These are phyloP conservation scores for Paraglomus brasilianum DNA, from an alignment of 192 early-diverging fungal species.

Conservation along the genomic window DNA sequence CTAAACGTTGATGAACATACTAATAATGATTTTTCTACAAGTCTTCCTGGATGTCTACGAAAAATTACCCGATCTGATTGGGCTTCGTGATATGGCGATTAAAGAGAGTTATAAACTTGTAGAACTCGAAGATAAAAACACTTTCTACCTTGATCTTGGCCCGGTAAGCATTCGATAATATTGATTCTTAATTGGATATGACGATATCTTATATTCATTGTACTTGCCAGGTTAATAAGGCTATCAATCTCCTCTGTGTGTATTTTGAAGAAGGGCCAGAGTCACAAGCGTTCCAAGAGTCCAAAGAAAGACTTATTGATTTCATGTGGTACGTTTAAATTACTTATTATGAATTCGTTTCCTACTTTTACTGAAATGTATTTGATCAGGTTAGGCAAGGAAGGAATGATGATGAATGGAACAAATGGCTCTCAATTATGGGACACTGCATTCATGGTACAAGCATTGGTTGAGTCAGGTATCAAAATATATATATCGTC, in stretches of 20 bases:
- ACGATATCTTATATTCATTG: neutral
- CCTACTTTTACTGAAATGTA: too few relatives aligned
- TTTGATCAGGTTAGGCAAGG: conserved; percentile 60
- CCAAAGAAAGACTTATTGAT: conserved; percentile 71
- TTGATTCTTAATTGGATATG: neutral
- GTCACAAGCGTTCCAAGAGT: conserved; percentile 72
- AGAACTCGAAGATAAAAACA: conserved; percentile 86
- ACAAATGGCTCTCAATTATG: conserved; percentile 98
- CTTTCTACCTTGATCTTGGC: conserved; percentile 84
- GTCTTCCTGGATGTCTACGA: conserved; percentile 69
- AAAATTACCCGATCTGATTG: conserved; percentile 56
- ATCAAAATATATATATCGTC: conserved; percentile 5
- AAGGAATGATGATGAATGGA: conserved; percentile 93
- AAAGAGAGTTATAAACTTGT: conserved; percentile 78
- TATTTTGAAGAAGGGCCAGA: conserved; percentile 86
- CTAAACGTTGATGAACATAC: neutral
- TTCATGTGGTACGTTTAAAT: conserved; percentile 73
- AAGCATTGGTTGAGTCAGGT: conserved; percentile 75
- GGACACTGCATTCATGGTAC: conserved; percentile 88
- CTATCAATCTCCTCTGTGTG: conserved; percentile 84
- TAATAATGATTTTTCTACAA: conserved; percentile 15
- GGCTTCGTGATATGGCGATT: conserved; percentile 66
- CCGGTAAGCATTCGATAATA: conserved; percentile 60
- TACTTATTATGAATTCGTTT: neutral
- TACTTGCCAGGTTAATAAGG: conserved; percentile 65